Conservation (phyloP, 495 filamentous ascomycete genomes). For the Penicillium canescens region DNA sequence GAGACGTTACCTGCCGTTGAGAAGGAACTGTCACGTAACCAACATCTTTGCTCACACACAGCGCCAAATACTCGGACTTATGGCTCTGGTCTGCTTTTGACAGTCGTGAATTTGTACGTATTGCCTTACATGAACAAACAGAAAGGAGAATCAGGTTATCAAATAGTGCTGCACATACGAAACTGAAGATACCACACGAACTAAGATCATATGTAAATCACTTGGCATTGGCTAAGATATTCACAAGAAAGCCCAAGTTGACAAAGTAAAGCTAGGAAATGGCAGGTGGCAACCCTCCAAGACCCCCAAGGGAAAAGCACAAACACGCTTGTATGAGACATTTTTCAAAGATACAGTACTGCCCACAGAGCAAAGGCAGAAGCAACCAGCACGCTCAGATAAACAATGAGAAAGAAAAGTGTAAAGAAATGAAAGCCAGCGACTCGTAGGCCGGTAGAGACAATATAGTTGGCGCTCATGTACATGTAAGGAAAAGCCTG, state of each 20-base stretch:
- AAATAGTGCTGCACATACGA: not conserved
- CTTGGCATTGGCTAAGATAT: slow-evolving; percentile 1
- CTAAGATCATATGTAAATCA: not conserved
- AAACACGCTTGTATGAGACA: not conserved
- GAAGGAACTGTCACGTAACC: too few species aligned
- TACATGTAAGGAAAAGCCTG: slow-evolving; percentile 27
- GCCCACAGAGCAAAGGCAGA: not conserved
- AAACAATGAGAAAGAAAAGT: slow-evolving; percentile 7
- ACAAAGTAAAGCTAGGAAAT: not conserved
- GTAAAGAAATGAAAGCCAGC: not conserved
- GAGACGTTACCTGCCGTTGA: too few species aligned
- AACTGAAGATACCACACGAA: not conserved
- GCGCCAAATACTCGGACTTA: too few species aligned
- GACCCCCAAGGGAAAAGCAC: not conserved
- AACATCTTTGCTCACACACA: too few species aligned
- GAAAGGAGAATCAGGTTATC: not conserved
- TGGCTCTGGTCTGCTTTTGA: too few species aligned
- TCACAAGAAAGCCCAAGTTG: not conserved
- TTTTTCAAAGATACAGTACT: slow-evolving; percentile 1
- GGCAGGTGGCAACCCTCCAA: not conserved
- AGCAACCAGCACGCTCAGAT: slow-evolving; percentile 9
- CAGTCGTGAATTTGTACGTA: too few species aligned
- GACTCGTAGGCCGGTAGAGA: slow-evolving; percentile 16
- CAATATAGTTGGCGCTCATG: slow-evolving; percentile 34
- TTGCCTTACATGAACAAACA: too few species aligned